Percentiles rank a stretch among this genome's conserved stretches.
phyloP scores from a whole-genome alignment of 345 rosid genomes.

The Linum lewisii region DNA sequence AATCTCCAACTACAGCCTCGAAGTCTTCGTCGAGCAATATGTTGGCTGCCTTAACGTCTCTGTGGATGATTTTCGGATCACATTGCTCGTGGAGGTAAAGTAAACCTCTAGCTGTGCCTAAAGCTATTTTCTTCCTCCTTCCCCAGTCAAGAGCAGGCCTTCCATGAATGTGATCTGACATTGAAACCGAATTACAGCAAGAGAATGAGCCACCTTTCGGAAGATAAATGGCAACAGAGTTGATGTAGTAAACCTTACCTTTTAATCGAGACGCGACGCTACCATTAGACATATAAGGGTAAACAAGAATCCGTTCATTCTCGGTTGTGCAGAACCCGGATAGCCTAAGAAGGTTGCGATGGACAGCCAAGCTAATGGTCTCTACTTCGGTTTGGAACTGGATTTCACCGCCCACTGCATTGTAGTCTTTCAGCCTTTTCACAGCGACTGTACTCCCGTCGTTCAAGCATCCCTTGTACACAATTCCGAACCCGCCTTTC shows the following conservation, averaged over 20 bases:
- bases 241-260: constrained; percentile 34
- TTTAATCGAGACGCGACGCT: constrained; percentile 88
- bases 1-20: constrained; percentile 9
- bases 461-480: constrained; percentile 70
- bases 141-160: constrained; percentile 5
- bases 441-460: constrained; percentile 85
- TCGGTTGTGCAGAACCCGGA: constrained; percentile 89
- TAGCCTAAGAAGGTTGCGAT: constrained; percentile 93
- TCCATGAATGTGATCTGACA: not conserved
- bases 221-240: not conserved
- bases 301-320: constrained; percentile 84
- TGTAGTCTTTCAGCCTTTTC: constrained; percentile 92
- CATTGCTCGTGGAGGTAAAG: constrained; percentile 10
- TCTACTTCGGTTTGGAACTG: constrained; percentile 98
- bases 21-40: constrained; percentile 9
- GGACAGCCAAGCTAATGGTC: constrained; percentile 92
- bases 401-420: constrained; percentile 79
- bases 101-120: constrained; percentile 7
- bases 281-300: constrained; percentile 93
- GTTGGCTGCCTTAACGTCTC: constrained; percentile 9
- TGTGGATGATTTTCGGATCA: constrained; percentile 7
- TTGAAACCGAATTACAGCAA: not conserved
- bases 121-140: constrained; percentile 7
- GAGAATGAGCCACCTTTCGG: not conserved
- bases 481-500: constrained; percentile 89